phyloP scores from a whole-genome alignment of 495 filamentous ascomycete genomes.

The Durotheca rogersii region DNA sequence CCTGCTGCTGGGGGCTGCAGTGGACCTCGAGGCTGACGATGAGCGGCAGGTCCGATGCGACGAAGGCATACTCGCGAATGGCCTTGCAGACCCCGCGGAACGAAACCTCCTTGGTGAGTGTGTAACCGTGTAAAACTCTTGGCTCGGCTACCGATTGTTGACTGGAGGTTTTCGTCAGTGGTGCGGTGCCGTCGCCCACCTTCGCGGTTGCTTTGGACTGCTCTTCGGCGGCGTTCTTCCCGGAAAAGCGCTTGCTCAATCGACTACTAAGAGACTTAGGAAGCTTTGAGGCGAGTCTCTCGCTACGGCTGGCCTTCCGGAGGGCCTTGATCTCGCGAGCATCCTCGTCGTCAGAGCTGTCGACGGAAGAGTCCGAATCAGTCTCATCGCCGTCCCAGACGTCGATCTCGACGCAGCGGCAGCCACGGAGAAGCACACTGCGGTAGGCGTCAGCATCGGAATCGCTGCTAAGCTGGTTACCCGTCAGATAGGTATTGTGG shows the following conservation, averaged over 20 bases:
- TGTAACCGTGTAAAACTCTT: slow-evolving; percentile 83
- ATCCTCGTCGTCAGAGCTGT: slow-evolving; percentile 18
- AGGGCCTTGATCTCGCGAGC: slow-evolving; percentile 24
- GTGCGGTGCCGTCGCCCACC: slow-evolving; percentile 2
- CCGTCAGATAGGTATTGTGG: slow-evolving; percentile 93
- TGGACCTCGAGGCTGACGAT: slow-evolving; percentile 92
- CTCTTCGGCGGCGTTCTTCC: slow-evolving; percentile 12
- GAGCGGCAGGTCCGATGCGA: slow-evolving; percentile 68
- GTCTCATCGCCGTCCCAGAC: slow-evolving; percentile 83
- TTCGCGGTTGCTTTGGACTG: neutral
- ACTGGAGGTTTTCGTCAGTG: slow-evolving; percentile 32
- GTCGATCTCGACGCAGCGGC: slow-evolving; percentile 92
- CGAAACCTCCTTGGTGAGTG: slow-evolving; percentile 79
- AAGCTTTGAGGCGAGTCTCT: slow-evolving; percentile 37
- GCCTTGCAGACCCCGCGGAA: slow-evolving; percentile 82
- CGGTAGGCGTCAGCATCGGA: slow-evolving; percentile 80
- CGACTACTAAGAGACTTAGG: slow-evolving; percentile 39
- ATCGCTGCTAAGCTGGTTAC: slow-evolving; percentile 86
- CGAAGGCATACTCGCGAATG: slow-evolving; percentile 77
- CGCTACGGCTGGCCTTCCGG: slow-evolving; percentile 32
- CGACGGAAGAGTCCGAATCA: slow-evolving; percentile 39
- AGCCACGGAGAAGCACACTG: slow-evolving; percentile 78
- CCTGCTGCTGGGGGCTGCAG: slow-evolving; percentile 73
- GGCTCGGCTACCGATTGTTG: slow-evolving; percentile 58
- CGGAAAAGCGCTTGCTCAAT: slow-evolving; percentile 41